Evolutionary conservation across 495 filamentous ascomycete genomes (phyloP).

Genomic region (Trypethelium eluteriae): DNA sequence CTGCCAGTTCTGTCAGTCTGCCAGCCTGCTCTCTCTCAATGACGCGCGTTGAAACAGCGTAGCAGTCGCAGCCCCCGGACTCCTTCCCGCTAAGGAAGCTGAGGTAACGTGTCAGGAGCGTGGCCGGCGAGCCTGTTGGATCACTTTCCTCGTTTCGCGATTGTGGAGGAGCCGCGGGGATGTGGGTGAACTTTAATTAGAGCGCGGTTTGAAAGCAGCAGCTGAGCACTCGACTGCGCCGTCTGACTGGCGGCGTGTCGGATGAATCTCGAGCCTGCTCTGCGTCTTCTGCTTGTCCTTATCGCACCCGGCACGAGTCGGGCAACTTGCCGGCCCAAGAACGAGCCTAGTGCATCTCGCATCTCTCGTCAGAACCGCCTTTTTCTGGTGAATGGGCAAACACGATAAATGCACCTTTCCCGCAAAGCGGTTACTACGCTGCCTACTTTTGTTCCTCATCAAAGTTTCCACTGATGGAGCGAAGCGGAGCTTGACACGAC

Average conservation of each 20-base stretch:
- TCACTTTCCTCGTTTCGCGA: not conserved
- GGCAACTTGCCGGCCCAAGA: not conserved
- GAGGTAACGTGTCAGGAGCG: slow-evolving; percentile 11
- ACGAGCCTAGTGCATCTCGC: slow-evolving; percentile 4
- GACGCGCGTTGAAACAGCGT: not conserved
- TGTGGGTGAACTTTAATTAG: slow-evolving; percentile 8
- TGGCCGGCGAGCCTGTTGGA: slow-evolving; percentile 1
- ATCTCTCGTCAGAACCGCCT: not conserved
- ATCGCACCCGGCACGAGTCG: not conserved
- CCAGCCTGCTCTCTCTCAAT: not conserved
- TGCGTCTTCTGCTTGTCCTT: not conserved
- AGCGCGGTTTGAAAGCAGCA: not conserved
- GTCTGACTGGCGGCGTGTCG: not conserved
- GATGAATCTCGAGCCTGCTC: too few species aligned
- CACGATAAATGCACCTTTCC: too few species aligned
- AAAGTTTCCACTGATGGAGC: too few species aligned
- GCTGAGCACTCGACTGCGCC: not conserved
- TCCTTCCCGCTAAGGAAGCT: slow-evolving; percentile 4
- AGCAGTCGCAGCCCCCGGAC: not conserved
- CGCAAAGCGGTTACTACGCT: not conserved
- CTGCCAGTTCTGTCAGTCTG: too few species aligned
- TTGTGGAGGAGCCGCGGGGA: slow-evolving; percentile 6
- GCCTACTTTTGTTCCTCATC: not conserved
- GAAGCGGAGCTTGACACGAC: too few species aligned
- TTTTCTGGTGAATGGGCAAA: not conserved